Base-by-base conservation (phyloP, 495 filamentous ascomycete genomes). In the Oidiodendron maius region DNA sequence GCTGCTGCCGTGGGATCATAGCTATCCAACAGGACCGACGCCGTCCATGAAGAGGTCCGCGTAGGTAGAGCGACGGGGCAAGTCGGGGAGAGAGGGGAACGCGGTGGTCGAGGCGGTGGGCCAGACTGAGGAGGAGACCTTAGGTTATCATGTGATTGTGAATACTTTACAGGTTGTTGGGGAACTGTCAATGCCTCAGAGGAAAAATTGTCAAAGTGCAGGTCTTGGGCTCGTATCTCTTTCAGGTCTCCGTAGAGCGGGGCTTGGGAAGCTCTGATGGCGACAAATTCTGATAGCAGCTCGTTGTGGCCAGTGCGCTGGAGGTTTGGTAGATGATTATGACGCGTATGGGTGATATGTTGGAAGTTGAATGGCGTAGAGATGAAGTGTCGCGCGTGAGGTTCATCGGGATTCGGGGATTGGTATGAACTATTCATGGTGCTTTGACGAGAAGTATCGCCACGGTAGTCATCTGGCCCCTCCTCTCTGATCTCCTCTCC, bases 361-460 rank as follows among this genome's bases (percentile, higher is more conserved):
- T 91, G 87, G 58, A 95, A 95, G 64, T 91, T 85, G 64, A 86
- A 95, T 4, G 89, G 89, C 18, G 77, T 80, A 0, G 89, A 95
- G 42, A 95, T 95, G 56, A 48, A 67, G 44, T 57, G 64, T 69
- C 59, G 56, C 67, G 36, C 57, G 58, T 21, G 60, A 23, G 50
- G 17, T 16, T 40, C 46, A 10, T 20, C 24, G 25, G 22, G n/a
- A 5, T 39, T 37, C n/a, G n/a, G n/a, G n/a, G n/a, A n/a, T n/a
- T n/a, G n/a, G 18, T 32, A 12, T 8, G 26, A 35, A 3, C 12
- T 38, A 1, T 9, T 46, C 28, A 42, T 35, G 13, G 28, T 46
- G 4, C 44, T 17, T 32, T 26, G 26, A 23, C 32, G 30, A 22
- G 40, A 44, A 4, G 8, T 10, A 1, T 17, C 40, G 6, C 48